Evolutionary conservation across 2,329 filamentous ascomycete species (phyloP).

Genomic region (Lachnellula subtilissima): DNA sequence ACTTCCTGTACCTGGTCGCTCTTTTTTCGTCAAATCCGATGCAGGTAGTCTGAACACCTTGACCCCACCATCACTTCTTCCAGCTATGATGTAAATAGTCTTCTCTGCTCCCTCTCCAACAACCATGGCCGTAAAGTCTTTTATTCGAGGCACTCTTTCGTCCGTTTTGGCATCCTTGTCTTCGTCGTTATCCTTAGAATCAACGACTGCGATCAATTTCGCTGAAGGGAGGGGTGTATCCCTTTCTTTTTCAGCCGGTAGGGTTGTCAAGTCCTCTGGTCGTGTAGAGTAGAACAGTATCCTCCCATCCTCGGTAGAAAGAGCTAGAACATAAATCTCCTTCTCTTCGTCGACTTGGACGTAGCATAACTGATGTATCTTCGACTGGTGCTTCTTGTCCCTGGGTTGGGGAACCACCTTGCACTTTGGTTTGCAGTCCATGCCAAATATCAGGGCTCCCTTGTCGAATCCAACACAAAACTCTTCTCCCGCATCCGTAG

Average conservation of each 20-base stretch:
- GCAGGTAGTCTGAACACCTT: constrained; percentile 64
- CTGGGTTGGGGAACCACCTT: constrained; percentile 59
- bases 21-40: constrained; percentile 34
- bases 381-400: constrained; percentile 40
- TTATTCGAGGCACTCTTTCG: constrained; percentile 61
- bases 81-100: constrained; percentile 61
- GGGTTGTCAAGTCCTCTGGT: constrained; percentile 39
- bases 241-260: constrained; percentile 32
- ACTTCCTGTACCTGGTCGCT: constrained; percentile 23
- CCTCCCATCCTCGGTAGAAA: constrained; percentile 87
- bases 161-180: constrained; percentile 66
- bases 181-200: constrained; percentile 60
- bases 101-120: constrained; percentile 33
- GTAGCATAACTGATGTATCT: constrained; percentile 80
- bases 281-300: constrained; percentile 77
- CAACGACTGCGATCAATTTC: constrained; percentile 69
- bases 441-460: constrained; percentile 78
- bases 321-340: constrained; percentile 57
- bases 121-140: constrained; percentile 70
- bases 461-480: constrained; percentile 88
- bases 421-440: constrained; percentile 79
- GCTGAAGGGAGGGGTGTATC: constrained; percentile 52
- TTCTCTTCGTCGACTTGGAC: constrained; percentile 47
- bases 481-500: constrained; percentile 67
- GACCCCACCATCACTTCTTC: constrained; percentile 80